Base-by-base conservation (phyloP, 2,329 filamentous ascomycete species). In the Trichoderma gracile region DNA sequence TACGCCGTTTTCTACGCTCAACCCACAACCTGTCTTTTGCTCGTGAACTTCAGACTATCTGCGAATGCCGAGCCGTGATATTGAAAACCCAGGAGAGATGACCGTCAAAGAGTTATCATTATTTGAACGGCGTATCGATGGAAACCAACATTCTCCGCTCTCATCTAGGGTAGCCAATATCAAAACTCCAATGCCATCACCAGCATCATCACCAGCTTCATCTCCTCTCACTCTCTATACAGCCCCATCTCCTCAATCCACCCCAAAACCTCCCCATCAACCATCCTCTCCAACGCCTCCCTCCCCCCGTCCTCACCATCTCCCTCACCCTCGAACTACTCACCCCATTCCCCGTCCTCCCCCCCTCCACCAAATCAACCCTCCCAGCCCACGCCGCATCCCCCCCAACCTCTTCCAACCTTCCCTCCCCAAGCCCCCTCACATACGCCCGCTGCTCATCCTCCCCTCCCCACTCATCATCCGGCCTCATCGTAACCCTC, bases 321-420 rank as follows among this genome's bases (percentile, higher is more conserved):
- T 82, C 80, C 57, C 90, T 80, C 50, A 89, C 88, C 69, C 79
- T 82, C 7, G 91, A 92, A 67, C 84, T 87, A 67, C 84, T 87
- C 45, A 86, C 79, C 17, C 57, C 59, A 21, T 77, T 78, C 17
- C 76, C 76, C 15, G 69, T 67, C 0, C 80, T 84, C 15, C 84
- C 67, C 0, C 80, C 84, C 17, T 84, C 77, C 1, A 87, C 83
- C 72, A 92, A 74, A 66, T 86, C 83, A 33, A 93, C 83, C 68
- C 81, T 79, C 5, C 71, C 72, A 45, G 80, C 82, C 90, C 90
- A 93, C 66, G 79, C 79, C 43, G 68, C 75, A 69, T 78, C 77
- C 1, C 84, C 88, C 0, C 87, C 88, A 0, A 82, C 79, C 2
- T 72, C 74, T 64, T 82, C 82, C 69, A 86, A 72, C 58, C 75